These are phyloP conservation scores for Parafenestella ontariensis DNA, from an alignment of 2,329 filamentous ascomycete species.

Conservation along the genomic window DNA sequence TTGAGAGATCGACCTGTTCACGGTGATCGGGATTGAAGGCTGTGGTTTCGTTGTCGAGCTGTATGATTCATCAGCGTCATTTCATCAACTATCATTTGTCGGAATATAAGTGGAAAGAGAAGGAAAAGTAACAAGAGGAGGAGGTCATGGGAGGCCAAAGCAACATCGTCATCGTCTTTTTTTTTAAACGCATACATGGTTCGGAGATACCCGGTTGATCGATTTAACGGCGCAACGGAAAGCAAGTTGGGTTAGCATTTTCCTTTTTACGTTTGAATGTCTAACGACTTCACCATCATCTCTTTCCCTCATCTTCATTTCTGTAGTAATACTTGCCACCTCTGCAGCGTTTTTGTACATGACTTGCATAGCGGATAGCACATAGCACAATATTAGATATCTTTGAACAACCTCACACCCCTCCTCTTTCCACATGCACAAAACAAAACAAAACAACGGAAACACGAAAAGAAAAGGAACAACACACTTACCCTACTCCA, in stretches of 20 bases:
- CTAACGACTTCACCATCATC: background rate
- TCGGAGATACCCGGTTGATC: background rate
- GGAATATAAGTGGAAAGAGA: slow-evolving; percentile 6
- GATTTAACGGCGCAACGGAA: background rate
- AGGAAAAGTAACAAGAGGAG: background rate
- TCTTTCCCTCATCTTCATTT: slow-evolving; percentile 1
- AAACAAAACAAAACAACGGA: background rate
- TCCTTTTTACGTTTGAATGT: background rate
- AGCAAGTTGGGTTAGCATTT: background rate
- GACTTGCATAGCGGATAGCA: background rate
- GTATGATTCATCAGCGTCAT: slow-evolving; percentile 28
- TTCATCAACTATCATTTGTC: background rate
- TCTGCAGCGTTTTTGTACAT: background rate
- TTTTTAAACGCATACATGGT: background rate
- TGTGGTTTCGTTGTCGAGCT: slow-evolving; percentile 68
- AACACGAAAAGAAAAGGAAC: slow-evolving; percentile 5
- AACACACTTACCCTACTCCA: slow-evolving; percentile 53
- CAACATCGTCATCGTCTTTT: background rate
- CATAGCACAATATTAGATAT: background rate
- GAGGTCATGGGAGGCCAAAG: background rate
- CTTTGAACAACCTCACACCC: background rate
- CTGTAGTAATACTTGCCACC: slow-evolving; percentile 3
- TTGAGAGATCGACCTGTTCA: slow-evolving; percentile 87
- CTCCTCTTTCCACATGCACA: background rate
- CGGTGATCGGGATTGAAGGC: slow-evolving; percentile 78